These are phyloP conservation scores for Rhizopogon sp. DNA, from an alignment of 768 basidiomycete species.

Conservation along the genomic window DNA sequence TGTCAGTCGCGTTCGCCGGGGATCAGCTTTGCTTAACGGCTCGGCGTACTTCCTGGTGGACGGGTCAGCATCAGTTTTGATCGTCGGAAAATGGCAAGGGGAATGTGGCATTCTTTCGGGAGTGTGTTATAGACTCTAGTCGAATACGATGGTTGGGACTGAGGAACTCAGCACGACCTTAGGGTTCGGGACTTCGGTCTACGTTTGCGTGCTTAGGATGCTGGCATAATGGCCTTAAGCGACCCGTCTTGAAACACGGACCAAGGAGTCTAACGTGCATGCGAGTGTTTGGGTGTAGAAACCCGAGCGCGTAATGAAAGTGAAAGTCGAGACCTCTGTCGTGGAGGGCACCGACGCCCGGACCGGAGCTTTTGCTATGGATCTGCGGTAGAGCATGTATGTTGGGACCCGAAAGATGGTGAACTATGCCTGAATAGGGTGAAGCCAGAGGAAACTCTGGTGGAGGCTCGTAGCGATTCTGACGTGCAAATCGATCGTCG, in stretches of 20 bases:
- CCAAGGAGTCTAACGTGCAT: constrained; percentile 83
- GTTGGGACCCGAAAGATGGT: constrained; percentile 89
- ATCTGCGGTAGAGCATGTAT: constrained; percentile 77
- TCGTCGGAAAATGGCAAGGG: constrained; percentile 49
- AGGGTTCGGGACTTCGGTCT: constrained; percentile 42
- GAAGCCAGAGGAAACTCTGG: constrained; percentile 96
- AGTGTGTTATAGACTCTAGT: constrained; percentile 62
- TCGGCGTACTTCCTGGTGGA: constrained; percentile 49
- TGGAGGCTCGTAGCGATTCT: constrained; percentile 95
- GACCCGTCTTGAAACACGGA: constrained; percentile 83
- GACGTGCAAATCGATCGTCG: constrained; percentile 95
- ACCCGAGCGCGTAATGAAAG: constrained; percentile 68
- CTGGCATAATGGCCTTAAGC: constrained; percentile 76
- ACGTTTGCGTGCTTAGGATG: constrained; percentile 61
- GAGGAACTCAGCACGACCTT: constrained; percentile 59
- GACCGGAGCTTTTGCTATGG: constrained; percentile 70
- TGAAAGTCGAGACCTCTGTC: constrained; percentile 61
- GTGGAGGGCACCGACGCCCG: constrained; percentile 70
- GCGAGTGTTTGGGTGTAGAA: constrained; percentile 73
- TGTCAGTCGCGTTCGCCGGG: constrained; percentile 57
- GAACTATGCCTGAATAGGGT: constrained; percentile 87
- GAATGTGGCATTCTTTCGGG: constrained; percentile 55
- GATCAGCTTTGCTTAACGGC: constrained; percentile 47
- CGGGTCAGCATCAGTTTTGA: constrained; percentile 69
- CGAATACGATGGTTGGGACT: constrained; percentile 52